Evolutionary conservation across 202 grass and related monocot genomes (phyloP).

Genomic region (Tripidium arundinaceum): DNA sequence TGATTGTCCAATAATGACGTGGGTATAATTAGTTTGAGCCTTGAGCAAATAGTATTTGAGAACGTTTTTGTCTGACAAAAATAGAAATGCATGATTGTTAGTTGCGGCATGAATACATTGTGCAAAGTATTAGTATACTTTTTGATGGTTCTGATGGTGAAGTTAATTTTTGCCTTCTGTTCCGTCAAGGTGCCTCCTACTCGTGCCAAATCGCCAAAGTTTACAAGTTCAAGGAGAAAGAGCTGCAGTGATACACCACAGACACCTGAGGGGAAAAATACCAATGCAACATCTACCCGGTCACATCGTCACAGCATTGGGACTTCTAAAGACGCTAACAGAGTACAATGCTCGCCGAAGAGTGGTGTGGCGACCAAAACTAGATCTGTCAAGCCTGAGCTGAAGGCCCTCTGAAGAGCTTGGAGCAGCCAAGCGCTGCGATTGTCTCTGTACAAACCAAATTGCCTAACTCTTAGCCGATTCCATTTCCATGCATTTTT

Average conservation of each 20-base stretch:
- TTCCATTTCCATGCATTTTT: slow-evolving; percentile 32
- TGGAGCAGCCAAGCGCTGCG: neutral
- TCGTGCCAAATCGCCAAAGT: slow-evolving; percentile 91
- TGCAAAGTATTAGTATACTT: neutral
- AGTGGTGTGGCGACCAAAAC: slow-evolving; percentile 34
- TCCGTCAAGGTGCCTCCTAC: slow-evolving; percentile 85
- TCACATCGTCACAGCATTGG: slow-evolving; percentile 74
- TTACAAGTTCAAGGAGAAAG: slow-evolving; percentile 86
- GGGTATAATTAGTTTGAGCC: neutral
- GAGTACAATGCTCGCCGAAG: slow-evolving; percentile 44
- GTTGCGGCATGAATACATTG: neutral
- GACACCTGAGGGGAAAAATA: slow-evolving; percentile 18
- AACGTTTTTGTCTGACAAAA: neutral
- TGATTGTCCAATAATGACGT: neutral
- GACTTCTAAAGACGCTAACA: slow-evolving; percentile 44
- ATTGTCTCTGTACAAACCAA: slow-evolving; percentile 51
- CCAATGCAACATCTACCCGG: slow-evolving; percentile 27
- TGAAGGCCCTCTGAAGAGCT: slow-evolving; percentile 21
- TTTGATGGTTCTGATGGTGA: slow-evolving; percentile 9
- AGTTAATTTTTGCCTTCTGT: slow-evolving; percentile 16
- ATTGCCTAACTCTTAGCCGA: slow-evolving; percentile 33
- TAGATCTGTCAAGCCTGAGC: slow-evolving; percentile 55
- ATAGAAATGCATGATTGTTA: slow-evolving; percentile 4
- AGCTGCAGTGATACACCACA: slow-evolving; percentile 49
- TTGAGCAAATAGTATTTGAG: neutral